Base-by-base conservation (phyloP, 1,284 basidiomycete species). In the Mrakiaceae sp. region DNA sequence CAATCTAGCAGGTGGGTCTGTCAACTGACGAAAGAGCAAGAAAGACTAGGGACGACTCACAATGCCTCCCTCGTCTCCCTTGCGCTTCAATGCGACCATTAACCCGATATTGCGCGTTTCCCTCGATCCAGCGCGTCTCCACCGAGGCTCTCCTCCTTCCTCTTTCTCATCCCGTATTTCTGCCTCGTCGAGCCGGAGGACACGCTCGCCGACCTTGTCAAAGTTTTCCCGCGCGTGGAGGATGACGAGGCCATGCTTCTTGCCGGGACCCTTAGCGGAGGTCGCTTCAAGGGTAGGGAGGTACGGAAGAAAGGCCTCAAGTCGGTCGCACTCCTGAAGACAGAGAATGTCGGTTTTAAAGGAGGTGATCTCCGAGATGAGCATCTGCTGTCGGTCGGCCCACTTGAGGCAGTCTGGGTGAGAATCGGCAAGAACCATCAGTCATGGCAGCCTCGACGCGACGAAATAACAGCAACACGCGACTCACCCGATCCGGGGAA, bases 211-310 rank as follows among this genome's bases (percentile, higher is more conserved):
- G 16, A 80, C 68, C 63, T 80, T 76, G 9, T 73, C 74, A 72
- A 83, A 90, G n/a, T 75, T 69, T 46, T 77, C 72, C 16, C 76
- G 76, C 64, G 83, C 82, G 75, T 83, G 90, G 2, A 87, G 84
- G 67, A 94, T 83, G 62, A 92, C 82, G 72, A 88, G 87, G 3
- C 91, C 91, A 70, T 95, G 91, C 58, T 82, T 82, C 76, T 94
- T 94, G 11, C 77, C 77, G 43, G 79, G 82, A 6, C 88, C 90
- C 47, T 81, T 79, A 3, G 83, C 83, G 72, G 84, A 85, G 58
- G 83, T 78, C 70, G 82, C 75, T 8, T 76, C 74, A 72, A 75
- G 72, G 44, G 70, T 73, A 1, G 73, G 74, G 3, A 74, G 84
- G 82, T 79, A 85, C 73, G 48, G 81, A 27, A 87, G 78, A 72